phyloP scores from a whole-genome alignment of 208 protist genomes.

The Wallacemonas sp. region DNA sequence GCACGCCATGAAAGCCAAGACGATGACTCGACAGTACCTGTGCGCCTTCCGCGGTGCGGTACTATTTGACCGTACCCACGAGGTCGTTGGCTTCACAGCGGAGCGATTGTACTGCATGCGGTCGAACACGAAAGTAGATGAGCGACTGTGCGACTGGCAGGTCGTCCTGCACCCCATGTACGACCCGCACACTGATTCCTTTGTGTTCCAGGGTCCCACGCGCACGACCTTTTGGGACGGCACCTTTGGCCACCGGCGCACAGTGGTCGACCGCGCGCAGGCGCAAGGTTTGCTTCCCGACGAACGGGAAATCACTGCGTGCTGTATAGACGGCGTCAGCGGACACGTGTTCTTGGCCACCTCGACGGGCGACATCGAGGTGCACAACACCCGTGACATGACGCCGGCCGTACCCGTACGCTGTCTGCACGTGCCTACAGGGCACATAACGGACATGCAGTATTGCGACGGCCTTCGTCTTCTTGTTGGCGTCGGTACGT shows the following conservation, averaged over 20 bases:
- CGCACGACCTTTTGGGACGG: conserved; percentile 66
- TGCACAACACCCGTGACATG: conserved; percentile 35
- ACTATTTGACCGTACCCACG: conserved; percentile 50
- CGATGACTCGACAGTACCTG: conserved; percentile 2
- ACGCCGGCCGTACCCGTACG: conserved; percentile 17
- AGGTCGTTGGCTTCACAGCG: conserved; percentile 57
- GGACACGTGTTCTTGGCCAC: conserved; percentile 59
- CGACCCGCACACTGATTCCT: conserved; percentile 33
- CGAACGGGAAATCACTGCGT: conserved; percentile 38
- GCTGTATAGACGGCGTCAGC: conserved; percentile 55
- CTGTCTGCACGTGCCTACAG: conserved; percentile 5
- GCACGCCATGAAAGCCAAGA: conserved; percentile 2
- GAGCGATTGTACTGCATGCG: conserved; percentile 55
- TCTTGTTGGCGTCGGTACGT: conserved; percentile 37
- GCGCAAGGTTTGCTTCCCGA: conserved; percentile 10
- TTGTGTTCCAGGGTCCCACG: conserved; percentile 64
- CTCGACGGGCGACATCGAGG: conserved; percentile 34
- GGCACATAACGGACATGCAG: conserved; percentile 44
- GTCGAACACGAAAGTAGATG: conserved; percentile 36
- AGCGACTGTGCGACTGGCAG: conserved; percentile 42
- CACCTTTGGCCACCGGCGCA: conserved; percentile 31
- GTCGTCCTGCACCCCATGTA: conserved; percentile 33
- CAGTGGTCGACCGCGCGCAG: conserved; percentile 38
- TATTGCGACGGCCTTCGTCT: conserved; percentile 42
- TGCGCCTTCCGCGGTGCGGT: conserved; percentile 25